Evolutionary conservation across 495 filamentous ascomycete genomes (phyloP), one percentile per base, ranked within the genome.

Genomic region (Echria macrotheca): DNA sequence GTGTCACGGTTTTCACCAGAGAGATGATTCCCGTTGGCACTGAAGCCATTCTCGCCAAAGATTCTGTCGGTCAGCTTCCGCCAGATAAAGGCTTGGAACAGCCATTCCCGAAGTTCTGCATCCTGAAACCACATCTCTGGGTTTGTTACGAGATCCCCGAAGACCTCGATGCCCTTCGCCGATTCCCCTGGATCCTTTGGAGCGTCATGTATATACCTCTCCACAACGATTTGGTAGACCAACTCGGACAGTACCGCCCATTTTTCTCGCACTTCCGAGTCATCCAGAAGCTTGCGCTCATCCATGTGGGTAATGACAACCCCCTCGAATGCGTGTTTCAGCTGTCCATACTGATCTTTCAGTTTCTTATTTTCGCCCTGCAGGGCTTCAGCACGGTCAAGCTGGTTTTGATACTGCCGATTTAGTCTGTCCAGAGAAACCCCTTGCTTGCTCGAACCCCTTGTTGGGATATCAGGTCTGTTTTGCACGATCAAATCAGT

Each of bases 61-160:
- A 37, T 14, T 5, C 5, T 37, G 5, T 37, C 35, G 7, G 35
- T 14, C 14, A 37, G 15, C 14, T 37, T 37, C 35, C 15, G 35
- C 35, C 35, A 37, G 15, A 37, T 37, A 14, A 37, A 37, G 35
- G 35, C 35, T 17, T 37, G 35, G 15, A 37, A 37, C 35, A 37
- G 35, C 35, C 35, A 37, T 5, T 5, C 7, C 8, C 35, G 35
- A 37, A 9, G 35, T 17, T 8, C 14, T 9, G 5, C 9, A 14
- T 8, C 14, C 15, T 17, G 35, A 6, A 37, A 17, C 35, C 35
- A 37, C 15, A 8, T 37, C 5, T 37, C 35, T 5, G 35, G 35
- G 5, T 37, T 14, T 5, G 14, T 17, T 7, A 31, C 28, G 28
- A 31, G 28, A 12, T 31, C 7, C 6, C 6, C 7, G 12, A 31